phyloP scores from a whole-genome alignment of 192 early-diverging fungal species.

The Mortierella claussenii region DNA sequence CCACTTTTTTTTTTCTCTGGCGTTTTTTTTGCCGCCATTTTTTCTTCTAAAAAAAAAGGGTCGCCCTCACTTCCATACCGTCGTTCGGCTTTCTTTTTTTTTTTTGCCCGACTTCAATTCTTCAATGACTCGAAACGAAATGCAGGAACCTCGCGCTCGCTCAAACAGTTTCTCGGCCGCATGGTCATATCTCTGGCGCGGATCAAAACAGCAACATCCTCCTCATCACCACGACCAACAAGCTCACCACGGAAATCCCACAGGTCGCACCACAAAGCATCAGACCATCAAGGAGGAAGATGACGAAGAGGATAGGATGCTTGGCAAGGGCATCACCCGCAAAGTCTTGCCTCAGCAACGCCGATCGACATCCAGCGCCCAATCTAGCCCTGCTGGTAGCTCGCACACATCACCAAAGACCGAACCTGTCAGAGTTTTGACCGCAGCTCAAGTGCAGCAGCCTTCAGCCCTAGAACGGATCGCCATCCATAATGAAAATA shows the following conservation, averaged over 20 bases:
- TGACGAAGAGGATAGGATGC: slow-evolving; percentile 38
- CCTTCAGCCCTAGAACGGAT: slow-evolving; percentile 37
- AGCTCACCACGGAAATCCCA: not conserved
- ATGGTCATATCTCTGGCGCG: slow-evolving; percentile 44
- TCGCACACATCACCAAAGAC: slow-evolving; percentile 30
- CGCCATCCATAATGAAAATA: slow-evolving; percentile 48
- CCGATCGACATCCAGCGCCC: slow-evolving; percentile 33
- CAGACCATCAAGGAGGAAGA: slow-evolving; percentile 42
- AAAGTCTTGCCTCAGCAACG: slow-evolving; percentile 50
- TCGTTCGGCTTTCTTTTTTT: slow-evolving; percentile 1
- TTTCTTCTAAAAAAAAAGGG: slow-evolving; percentile 14
- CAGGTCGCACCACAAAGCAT: slow-evolving; percentile 17
- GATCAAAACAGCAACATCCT: slow-evolving; percentile 18
- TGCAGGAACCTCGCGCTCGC: slow-evolving; percentile 38
- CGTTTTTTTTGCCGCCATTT: slow-evolving; percentile 10
- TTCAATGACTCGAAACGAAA: slow-evolving; percentile 44
- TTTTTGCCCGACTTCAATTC: no score
- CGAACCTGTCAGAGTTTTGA: no score
- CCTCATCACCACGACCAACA: no score
- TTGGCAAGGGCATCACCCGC: slow-evolving; percentile 43
- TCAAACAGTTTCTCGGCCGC: slow-evolving; percentile 49
- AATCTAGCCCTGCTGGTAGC: slow-evolving; percentile 36
- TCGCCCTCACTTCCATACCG: not conserved
- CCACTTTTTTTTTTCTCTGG: slow-evolving; percentile 19
- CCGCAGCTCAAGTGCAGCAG: slow-evolving; percentile 17